Conservation (phyloP, 768 basidiomycete genomes). For the Rhizopogon salebrosus region DNA sequence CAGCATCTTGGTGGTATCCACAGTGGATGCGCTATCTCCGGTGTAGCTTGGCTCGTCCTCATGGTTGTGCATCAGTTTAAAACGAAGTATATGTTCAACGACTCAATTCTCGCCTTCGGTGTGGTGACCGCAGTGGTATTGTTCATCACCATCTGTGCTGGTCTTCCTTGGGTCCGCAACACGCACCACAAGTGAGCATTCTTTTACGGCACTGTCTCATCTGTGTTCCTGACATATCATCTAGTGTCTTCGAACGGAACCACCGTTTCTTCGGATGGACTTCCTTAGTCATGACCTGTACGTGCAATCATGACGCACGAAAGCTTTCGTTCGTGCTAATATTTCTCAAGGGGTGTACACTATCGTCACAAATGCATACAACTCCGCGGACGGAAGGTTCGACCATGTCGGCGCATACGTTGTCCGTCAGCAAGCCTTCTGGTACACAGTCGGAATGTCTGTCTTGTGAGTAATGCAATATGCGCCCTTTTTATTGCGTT, state of each 20-base stretch:
- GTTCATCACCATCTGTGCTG: constrained; percentile 55
- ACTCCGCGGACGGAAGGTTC: constrained; percentile 52
- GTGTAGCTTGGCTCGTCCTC: constrained; percentile 63
- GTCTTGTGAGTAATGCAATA: constrained; percentile 46
- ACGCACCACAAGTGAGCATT: constrained; percentile 69
- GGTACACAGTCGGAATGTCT: constrained; percentile 73
- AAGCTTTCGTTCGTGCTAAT: background rate
- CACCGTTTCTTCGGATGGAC: constrained; percentile 79
- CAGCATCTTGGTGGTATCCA: constrained; percentile 80
- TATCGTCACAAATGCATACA: constrained; percentile 60
- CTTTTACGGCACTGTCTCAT: background rate
- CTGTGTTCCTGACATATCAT: background rate
- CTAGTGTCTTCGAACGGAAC: constrained; percentile 72
- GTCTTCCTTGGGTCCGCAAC: constrained; percentile 77
- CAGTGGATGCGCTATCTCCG: constrained; percentile 68
- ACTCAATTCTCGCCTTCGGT: constrained; percentile 57
- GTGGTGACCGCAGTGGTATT: constrained; percentile 53
- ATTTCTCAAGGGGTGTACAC: constrained; percentile 56
- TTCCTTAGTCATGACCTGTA: constrained; percentile 46
- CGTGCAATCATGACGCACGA: constrained; percentile 4
- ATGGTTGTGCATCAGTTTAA: constrained; percentile 56
- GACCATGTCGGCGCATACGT: constrained; percentile 48
- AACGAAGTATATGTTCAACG: constrained; percentile 42
- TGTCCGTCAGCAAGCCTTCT: constrained; percentile 68
- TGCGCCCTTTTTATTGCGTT: background rate